phyloP scores from a whole-genome alignment of 139 green algal genomes.

The Nannochloris sp. region DNA sequence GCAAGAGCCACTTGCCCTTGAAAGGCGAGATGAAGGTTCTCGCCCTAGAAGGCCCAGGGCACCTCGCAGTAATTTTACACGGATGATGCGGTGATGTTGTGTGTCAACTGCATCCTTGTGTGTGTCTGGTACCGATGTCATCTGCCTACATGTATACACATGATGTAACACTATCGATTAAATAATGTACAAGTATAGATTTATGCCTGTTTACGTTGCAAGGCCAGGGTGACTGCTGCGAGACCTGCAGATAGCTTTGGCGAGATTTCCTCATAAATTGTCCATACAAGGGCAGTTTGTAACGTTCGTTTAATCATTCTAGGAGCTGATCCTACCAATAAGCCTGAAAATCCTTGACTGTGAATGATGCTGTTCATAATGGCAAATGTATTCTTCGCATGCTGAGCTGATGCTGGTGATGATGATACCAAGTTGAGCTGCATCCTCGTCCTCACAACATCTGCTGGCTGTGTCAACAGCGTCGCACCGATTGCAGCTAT shows the following conservation, averaged over 20 bases:
- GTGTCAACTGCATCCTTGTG: too few species aligned
- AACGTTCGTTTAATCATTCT: conserved; percentile 68
- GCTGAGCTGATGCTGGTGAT: neutral
- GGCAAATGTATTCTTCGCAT: neutral
- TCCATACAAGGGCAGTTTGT: conserved; percentile 85
- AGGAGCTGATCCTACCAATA: conserved; percentile 42
- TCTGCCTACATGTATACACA: too few species aligned
- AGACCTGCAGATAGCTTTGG: conserved; percentile 20
- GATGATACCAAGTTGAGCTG: conserved; percentile 43
- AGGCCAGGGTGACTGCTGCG: too few species aligned
- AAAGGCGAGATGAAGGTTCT: too few species aligned
- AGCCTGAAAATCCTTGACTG: conserved; percentile 9
- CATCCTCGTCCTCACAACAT: conserved; percentile 74
- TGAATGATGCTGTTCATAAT: conserved; percentile 13
- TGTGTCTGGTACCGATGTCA: too few species aligned
- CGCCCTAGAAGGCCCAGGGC: too few species aligned
- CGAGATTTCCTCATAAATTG: conserved; percentile 76
- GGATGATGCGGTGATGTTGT: too few species aligned
- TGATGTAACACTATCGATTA: too few species aligned
- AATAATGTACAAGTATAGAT: too few species aligned
- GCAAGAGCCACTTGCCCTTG: too few species aligned
- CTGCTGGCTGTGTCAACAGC: conserved; percentile 73
- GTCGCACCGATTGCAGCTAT: conserved; percentile 66
- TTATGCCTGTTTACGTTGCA: too few species aligned
- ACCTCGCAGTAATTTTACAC: too few species aligned